Conservation (phyloP, 2,329 filamentous ascomycete species). For the Fusarium mangiferae region DNA sequence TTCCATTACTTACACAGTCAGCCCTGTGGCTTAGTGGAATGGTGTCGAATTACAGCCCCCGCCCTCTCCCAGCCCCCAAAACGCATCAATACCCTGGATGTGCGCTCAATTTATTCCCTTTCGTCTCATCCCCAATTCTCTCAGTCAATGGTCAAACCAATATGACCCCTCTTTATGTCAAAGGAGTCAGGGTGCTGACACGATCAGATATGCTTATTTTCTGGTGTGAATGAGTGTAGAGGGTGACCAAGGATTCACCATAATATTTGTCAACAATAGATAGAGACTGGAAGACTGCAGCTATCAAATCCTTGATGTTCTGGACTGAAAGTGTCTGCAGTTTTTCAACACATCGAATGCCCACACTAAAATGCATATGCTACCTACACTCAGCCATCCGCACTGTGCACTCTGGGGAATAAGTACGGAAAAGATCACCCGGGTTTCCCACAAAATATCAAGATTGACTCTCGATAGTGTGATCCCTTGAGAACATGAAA, state of each 20-base stretch:
- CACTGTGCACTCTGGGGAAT: constrained; percentile 20
- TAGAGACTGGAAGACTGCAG: neutral
- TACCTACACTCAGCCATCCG: constrained; percentile 1
- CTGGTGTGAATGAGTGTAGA: neutral
- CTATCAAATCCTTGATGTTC: neutral
- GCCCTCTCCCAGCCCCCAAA: neutral
- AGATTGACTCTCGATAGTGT: neutral
- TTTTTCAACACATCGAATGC: neutral
- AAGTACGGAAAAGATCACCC: constrained; percentile 17
- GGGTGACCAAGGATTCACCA: neutral
- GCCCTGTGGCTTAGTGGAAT: neutral
- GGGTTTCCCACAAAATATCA: constrained; percentile 7
- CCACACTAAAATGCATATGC: neutral
- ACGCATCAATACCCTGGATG: constrained; percentile 10
- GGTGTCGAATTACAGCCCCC: neutral
- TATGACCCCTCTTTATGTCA: constrained; percentile 6
- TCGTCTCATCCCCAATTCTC: constrained; percentile 1
- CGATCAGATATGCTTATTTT: neutral
- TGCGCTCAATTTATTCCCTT: constrained; percentile 12
- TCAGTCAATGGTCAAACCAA: neutral
- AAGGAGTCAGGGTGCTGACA: constrained; percentile 1
- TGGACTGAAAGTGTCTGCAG: neutral
- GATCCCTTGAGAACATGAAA: neutral
- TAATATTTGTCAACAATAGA: too few species aligned
- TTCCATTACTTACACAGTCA: neutral